Conservation (phyloP, 2,329 filamentous ascomycete species). For the Cryphonectria radicalis region DNA sequence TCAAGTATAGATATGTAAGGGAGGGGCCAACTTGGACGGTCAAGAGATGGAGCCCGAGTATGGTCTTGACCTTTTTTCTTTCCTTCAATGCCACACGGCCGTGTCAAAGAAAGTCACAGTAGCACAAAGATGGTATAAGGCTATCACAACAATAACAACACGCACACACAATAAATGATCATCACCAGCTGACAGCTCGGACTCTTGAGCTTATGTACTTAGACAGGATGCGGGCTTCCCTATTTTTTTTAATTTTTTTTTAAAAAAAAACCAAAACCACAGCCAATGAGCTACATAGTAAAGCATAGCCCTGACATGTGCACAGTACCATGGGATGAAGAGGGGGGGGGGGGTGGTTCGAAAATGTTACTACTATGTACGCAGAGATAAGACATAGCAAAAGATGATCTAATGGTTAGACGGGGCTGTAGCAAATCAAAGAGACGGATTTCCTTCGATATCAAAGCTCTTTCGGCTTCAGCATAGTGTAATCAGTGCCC, state of each 20-base stretch:
- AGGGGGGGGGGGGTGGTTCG: too few relatives aligned
- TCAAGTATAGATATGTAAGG: too few relatives aligned
- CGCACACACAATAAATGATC: too few relatives aligned
- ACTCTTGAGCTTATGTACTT: not conserved
- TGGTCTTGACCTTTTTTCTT: too few relatives aligned
- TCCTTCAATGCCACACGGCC: too few relatives aligned
- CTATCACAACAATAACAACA: too few relatives aligned
- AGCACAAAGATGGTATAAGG: too few relatives aligned
- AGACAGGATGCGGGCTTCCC: not conserved
- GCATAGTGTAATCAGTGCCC: not conserved
- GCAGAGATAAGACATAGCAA: conserved; percentile 6
- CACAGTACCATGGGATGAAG: not conserved
- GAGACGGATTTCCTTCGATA: not conserved
- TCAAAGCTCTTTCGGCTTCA: not conserved
- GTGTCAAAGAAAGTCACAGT: too few relatives aligned
- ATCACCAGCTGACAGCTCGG: too few relatives aligned
- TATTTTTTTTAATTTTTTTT: too few relatives aligned
- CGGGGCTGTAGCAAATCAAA: conserved; percentile 8
- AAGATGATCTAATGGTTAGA: conserved; percentile 4
- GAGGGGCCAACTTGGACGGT: too few relatives aligned
- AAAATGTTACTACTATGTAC: not conserved
- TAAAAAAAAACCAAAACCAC: not conserved
- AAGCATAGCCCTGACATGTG: not conserved
- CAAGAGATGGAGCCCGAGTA: too few relatives aligned
- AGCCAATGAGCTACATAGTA: not conserved